phyloP scores from a whole-genome alignment of 83 land plant species.

The Diphasiastrum complanatum region DNA sequence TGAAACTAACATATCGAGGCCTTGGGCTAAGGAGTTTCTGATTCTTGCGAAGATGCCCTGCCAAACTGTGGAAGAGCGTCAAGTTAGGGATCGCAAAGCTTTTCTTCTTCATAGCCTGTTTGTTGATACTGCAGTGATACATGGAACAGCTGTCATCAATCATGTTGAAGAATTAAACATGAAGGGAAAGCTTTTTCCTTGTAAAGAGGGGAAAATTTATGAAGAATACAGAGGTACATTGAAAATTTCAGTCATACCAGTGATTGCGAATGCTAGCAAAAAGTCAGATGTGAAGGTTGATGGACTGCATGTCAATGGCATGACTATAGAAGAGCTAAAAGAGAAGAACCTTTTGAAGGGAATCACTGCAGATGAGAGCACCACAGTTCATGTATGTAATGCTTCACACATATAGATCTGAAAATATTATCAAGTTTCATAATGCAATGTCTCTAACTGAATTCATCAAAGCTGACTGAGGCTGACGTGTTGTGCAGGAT shows the following conservation, averaged over 20 bases:
- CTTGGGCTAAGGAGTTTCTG: conserved; percentile 73
- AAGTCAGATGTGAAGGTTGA: conserved; percentile 45
- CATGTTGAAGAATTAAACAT: background rate
- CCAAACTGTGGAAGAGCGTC: conserved; percentile 79
- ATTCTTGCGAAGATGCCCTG: conserved; percentile 72
- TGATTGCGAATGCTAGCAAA: conserved; percentile 46
- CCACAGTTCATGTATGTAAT: conserved; percentile 67
- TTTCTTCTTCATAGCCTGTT: conserved; percentile 73
- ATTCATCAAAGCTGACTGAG: background rate
- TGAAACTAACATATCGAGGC: conserved; percentile 31
- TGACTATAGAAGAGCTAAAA: conserved; percentile 32
- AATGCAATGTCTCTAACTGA: conserved; percentile 2
- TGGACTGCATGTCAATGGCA: conserved; percentile 22
- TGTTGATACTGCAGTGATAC: conserved; percentile 58
- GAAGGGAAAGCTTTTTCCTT: background rate
- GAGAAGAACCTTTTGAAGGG: conserved; percentile 71
- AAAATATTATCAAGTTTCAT: conserved; percentile 1
- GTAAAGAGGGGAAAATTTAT: conserved; percentile 19
- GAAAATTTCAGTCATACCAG: conserved; percentile 42
- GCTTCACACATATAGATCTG: too few species aligned
- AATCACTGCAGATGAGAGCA: conserved; percentile 85
- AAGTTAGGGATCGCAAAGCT: conserved; percentile 71
- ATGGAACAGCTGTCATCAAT: conserved; percentile 20
- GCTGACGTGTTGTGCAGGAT: conserved; percentile 42
- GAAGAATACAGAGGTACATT: conserved; percentile 53